Evolutionary conservation across 257 asterid species (phyloP).

Genomic region (Scutellaria barbata): DNA sequence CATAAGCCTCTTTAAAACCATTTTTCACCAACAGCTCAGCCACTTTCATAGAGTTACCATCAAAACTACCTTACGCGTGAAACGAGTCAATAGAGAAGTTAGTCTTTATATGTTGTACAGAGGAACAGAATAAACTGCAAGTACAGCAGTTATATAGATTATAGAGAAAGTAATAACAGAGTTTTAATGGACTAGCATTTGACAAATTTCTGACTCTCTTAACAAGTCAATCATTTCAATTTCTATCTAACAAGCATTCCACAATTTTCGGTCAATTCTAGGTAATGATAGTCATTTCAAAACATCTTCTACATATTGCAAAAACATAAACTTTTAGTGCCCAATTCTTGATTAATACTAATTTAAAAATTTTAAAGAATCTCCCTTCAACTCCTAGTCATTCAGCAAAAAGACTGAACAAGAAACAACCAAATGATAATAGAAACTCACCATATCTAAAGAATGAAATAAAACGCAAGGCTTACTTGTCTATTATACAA

Average conservation of each 20-base stretch:
- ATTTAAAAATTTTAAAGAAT: background rate
- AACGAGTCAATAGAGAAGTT: constrained; percentile 43
- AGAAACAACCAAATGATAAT: constrained; percentile 17
- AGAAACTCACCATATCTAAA: background rate
- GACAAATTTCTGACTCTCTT: background rate
- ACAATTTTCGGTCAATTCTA: background rate
- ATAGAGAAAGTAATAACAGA: constrained; percentile 24
- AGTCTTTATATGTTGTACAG: constrained; percentile 32
- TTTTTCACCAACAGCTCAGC: constrained; percentile 83
- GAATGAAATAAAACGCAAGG: constrained; percentile 28
- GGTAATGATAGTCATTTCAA: background rate
- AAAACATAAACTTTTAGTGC: background rate
- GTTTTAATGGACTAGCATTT: background rate
- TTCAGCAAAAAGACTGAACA: constrained; percentile 13
- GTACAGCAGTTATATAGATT: constrained; percentile 15
- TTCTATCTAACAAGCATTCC: background rate
- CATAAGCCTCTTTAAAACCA: constrained; percentile 93
- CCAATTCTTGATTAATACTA: background rate
- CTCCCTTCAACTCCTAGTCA: constrained; percentile 3
- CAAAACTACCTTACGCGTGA: constrained; percentile 93
- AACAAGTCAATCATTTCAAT: constrained; percentile 30
- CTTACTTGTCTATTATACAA: constrained; percentile 93
- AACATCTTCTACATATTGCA: background rate
- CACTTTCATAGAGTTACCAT: constrained; percentile 84
- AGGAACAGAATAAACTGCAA: constrained; percentile 18